Conservation (phyloP, 352 stramenopile genomes). For the Aphanomyces astaci region DNA sequence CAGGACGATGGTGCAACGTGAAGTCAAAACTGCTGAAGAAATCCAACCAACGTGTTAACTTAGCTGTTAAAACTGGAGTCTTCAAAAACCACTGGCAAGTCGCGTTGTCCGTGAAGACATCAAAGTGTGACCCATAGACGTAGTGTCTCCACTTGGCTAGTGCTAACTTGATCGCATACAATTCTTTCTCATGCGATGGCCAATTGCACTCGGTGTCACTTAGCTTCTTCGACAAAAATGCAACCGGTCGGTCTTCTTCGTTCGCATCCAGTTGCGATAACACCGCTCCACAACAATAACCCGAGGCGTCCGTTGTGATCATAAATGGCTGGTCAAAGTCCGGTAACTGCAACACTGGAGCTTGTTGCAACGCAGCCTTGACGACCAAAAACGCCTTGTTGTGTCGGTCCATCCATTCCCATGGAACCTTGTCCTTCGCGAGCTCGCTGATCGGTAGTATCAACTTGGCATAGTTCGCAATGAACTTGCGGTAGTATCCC, state of each 20-base stretch:
- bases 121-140: conserved; percentile 19
- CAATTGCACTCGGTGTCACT: conserved; percentile 18
- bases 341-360: not conserved
- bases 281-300: conserved; percentile 18
- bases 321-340: not conserved
- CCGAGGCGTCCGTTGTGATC: conserved; percentile 29
- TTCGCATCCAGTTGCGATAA: conserved; percentile 12
- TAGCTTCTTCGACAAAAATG: conserved; percentile 29
- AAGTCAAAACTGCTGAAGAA: conserved; percentile 27
- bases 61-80: conserved; percentile 21
- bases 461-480: conserved; percentile 22
- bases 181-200: conserved; percentile 24
- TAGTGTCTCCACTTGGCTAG: conserved; percentile 27
- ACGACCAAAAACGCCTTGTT: not conserved
- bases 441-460: conserved; percentile 23
- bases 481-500: conserved; percentile 28
- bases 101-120: conserved; percentile 26
- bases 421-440: conserved; percentile 20
- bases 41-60: conserved; percentile 23
- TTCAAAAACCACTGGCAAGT: conserved; percentile 26
- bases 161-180: conserved; percentile 25
- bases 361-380: not conserved
- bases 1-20: conserved; percentile 18
- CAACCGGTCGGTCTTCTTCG: conserved; percentile 25
- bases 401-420: conserved; percentile 12